These are phyloP conservation scores for Aspergillus ochraceus DNA, from an alignment of 2,329 filamentous ascomycete genomes.

Conservation along the genomic window DNA sequence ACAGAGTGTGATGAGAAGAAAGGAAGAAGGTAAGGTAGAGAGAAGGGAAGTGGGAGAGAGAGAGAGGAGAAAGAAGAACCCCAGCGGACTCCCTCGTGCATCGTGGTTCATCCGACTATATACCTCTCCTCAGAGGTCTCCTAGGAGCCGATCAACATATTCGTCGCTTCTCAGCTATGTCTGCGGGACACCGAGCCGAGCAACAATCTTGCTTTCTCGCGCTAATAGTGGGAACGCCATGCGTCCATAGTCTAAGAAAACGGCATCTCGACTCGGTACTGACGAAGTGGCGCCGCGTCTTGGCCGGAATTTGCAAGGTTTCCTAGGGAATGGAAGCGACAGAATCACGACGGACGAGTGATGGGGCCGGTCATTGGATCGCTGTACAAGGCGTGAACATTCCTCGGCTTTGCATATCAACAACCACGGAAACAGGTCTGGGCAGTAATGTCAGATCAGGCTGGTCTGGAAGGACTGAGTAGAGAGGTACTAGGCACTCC, in stretches of 20 bases:
- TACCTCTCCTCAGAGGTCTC: background rate
- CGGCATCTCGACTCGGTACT: background rate
- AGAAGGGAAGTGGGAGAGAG: conserved; percentile 7
- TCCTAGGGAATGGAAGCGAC: background rate
- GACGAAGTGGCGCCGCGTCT: background rate
- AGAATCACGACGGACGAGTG: background rate
- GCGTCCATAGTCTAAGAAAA: background rate
- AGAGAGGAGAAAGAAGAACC: conserved; percentile 3
- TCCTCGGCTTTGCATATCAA: background rate
- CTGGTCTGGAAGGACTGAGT: background rate
- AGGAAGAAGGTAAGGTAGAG: conserved; percentile 7
- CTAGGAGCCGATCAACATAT: conserved; percentile 13
- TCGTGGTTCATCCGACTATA: background rate
- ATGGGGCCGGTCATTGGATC: background rate
- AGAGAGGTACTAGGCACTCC: background rate
- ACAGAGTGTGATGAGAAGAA: background rate
- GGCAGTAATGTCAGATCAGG: background rate
- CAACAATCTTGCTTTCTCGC: background rate
- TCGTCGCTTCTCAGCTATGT: background rate
- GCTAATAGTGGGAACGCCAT: background rate
- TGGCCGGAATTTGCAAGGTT: background rate
- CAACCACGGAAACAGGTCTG: background rate
- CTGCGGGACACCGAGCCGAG: background rate
- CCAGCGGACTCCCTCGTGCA: background rate
- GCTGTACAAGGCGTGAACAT: background rate